These are phyloP conservation scores for Hortaea sp. DNA, from an alignment of 2,329 filamentous ascomycete genomes.

Conservation along the genomic window DNA sequence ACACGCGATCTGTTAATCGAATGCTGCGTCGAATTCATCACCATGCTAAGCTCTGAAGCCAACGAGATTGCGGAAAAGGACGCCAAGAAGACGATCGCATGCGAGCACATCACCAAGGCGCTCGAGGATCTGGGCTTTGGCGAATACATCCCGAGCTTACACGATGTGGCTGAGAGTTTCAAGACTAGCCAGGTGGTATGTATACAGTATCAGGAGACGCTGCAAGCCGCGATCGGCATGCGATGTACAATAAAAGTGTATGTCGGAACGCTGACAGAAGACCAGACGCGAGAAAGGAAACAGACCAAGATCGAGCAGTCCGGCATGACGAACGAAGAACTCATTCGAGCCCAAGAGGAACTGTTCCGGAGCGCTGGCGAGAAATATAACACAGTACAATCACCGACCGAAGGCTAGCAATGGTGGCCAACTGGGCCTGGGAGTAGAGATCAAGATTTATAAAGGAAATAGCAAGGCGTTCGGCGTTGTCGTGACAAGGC, in stretches of 20 bases:
- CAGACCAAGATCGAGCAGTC: conserved; percentile 94
- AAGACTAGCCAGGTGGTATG: conserved; percentile 84
- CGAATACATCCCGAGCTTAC: conserved; percentile 81
- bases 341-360: conserved; percentile 80
- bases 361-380: conserved; percentile 75
- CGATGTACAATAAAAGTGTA: neutral
- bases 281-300: conserved; percentile 85
- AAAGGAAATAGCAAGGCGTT: neutral
- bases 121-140: conserved; percentile 85
- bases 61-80: conserved; percentile 99
- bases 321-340: conserved; percentile 80
- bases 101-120: conserved; percentile 93
- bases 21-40: conserved; percentile 99
- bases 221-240: neutral
- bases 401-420: neutral
- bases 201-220: conserved; percentile 3
- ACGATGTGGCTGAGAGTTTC: conserved; percentile 80
- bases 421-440: neutral
- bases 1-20: conserved; percentile 92
- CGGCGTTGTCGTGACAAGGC: neutral
- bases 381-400: conserved; percentile 46
- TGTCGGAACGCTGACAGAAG: conserved; percentile 1
- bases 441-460: neutral
- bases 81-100: conserved; percentile 97
- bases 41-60: conserved; percentile 92